These are phyloP conservation scores for Termitomyces bulborhizus DNA, from an alignment of 768 basidiomycete species.

Conservation along the genomic window DNA sequence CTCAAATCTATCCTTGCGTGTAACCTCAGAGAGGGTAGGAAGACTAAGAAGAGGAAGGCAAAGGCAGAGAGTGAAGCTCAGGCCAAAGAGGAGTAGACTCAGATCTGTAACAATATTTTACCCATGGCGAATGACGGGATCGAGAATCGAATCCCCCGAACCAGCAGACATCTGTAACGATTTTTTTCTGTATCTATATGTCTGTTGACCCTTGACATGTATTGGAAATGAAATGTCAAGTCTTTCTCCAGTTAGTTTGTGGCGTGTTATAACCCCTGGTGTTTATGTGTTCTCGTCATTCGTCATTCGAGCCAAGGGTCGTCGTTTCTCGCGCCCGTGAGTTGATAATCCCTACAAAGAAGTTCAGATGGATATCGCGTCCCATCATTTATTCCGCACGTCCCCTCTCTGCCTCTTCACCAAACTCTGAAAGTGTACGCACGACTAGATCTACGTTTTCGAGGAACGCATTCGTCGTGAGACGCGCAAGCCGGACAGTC, in stretches of 20 bases:
- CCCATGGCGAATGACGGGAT: background rate
- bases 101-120: constrained; percentile 2
- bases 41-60: constrained; percentile 83
- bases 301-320: background rate
- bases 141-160: background rate
- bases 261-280: no score
- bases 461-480: constrained; percentile 80
- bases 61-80: constrained; percentile 42
- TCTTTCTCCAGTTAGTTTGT: background rate
- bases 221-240: background rate
- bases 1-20: constrained; percentile 73
- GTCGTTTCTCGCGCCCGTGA: background rate
- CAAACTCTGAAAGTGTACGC: constrained; percentile 77
- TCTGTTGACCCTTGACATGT: background rate
- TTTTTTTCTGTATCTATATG: background rate
- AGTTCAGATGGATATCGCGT: background rate
- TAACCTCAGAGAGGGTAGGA: constrained; percentile 84
- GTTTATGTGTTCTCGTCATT: background rate
- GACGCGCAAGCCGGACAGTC: constrained; percentile 79
- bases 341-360: background rate
- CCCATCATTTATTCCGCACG: background rate
- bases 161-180: background rate
- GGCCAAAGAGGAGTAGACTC: constrained; percentile 21
- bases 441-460: constrained; percentile 86
- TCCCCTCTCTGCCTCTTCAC: constrained; percentile 48